Evolutionary conservation across 2,329 filamentous ascomycete genomes (phyloP), one percentile per base, ranked within the genome.

Genomic region (Talaromyces sp.): DNA sequence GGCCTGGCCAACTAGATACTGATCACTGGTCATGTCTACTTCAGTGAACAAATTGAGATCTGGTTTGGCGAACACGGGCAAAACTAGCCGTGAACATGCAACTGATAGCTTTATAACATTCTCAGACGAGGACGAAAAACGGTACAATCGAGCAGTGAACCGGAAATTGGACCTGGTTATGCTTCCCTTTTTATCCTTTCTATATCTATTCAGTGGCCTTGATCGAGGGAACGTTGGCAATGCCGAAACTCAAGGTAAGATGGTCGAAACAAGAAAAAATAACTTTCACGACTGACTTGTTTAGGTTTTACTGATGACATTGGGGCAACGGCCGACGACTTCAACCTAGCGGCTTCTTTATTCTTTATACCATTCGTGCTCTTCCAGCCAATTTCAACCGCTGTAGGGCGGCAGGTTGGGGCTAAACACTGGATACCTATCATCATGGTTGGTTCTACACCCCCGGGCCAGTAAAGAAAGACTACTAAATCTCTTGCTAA

Each of bases 351-450:
- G 2, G 80, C 86, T 9, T 82, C 82, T 27, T 77, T 81, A 58
- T 86, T 86, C 76, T 87, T 84, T 68, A 77, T 80, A 65, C 82
- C 83, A 61, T 87, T 86, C 66, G 83, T 87, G n/a, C 66, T 81
- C 0, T 74, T 86, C 12, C 84, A 86, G 65, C 83, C 84, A 0
- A 71, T 83, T 0, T 84, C 83, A 3, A 83, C 83, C 0, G 75
- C 75, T 2, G 65, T 76, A 12, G 77, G 76, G 6, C 68, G 74
- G 59, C 72, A 71, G 58, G 64, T 77, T 23, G 77, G 77, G 3
- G 84, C 84, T 73, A 78, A 79, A 34, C 69, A 76, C 34, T 86
- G 82, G 79, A 83, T 87, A n/a, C 83, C 84, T 0, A 72, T 74
- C 12, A 83, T 84, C 67, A 86, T 86, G 84, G 74, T 83, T 16